Conservation (phyloP, 2,329 filamentous ascomycete species). For the Chrysosporium keratinophilum region DNA sequence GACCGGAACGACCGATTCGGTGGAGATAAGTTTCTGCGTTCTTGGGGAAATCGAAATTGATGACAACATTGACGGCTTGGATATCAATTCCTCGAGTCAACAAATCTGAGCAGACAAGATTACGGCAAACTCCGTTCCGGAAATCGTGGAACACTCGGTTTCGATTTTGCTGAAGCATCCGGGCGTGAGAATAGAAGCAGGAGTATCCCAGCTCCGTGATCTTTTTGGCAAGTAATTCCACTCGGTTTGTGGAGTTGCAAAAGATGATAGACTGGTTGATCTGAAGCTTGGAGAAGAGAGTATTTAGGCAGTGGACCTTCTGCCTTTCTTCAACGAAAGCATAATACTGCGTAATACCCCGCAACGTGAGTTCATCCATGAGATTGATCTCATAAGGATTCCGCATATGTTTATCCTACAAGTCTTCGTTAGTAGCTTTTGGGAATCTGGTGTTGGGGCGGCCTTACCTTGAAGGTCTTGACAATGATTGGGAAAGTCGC, state of each 20-base stretch:
- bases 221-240: constrained; percentile 95
- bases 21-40: constrained; percentile 98
- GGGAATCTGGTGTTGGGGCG: neutral
- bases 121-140: constrained; percentile 93
- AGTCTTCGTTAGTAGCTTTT: constrained; percentile 11
- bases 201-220: constrained; percentile 98
- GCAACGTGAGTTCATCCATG: constrained; percentile 96
- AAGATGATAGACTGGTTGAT: constrained; percentile 99
- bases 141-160: constrained; percentile 99
- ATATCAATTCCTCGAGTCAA: constrained; percentile 98
- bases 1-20: constrained; percentile 92
- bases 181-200: constrained; percentile 97
- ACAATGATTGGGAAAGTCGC: constrained; percentile 96
- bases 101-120: constrained; percentile 94
- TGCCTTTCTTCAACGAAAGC: constrained; percentile 99
- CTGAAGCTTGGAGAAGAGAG: constrained; percentile 94
- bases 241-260: constrained; percentile 97
- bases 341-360: constrained; percentile 98
- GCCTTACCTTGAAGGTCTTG: constrained; percentile 68
- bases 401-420: constrained; percentile 84
- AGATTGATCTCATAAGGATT: constrained; percentile 97
- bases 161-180: constrained; percentile 88
- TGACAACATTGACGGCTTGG: constrained; percentile 97
- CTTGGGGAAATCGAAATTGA: constrained; percentile 99
- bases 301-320: constrained; percentile 98